Evolutionary conservation across 305 asterid species (phyloP), one percentile per base, ranked within the genome.

Genomic region (Salvia sclarea): DNA sequence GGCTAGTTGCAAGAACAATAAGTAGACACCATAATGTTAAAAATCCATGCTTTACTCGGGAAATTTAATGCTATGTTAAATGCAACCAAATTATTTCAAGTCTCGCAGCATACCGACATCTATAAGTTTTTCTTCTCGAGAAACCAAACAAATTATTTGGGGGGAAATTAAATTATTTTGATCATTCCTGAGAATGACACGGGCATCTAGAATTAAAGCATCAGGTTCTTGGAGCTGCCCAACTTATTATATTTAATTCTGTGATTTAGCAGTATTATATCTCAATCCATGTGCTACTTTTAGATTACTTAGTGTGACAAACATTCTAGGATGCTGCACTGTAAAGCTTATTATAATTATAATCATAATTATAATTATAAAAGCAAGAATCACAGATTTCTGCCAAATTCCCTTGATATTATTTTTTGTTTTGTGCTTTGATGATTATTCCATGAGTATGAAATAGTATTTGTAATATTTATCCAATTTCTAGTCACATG

Each of bases 401-500:
- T 57, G 40, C 12, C 22, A 56, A 16, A 21, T 75, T 28, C 21
- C 50, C 48, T 74, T 58, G n/a, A n/a, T 49, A 12, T 10, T 14
- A 43, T 38, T 5, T 60, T 6, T 21, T 21, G 45, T 50, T 47
- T 54, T 10, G 17, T n/a, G n/a, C n/a, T n/a, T n/a, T n/a, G 18
- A 55, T 33, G 40, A 66, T 28, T 64, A 52, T 56, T 48, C 63
- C 47, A 30, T 66, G 63, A 53, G 44, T 38, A 38, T 10, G 44
- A 38, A 57, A 31, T n/a, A 44, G 18, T n/a, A n/a, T n/a, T 17
- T 50, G n/a, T 18, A 37, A 59, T 18, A 20, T 8, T 17, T 18
- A 59, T 64, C 74, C 30, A 12, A 25, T 37, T 43, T 35, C 22
- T 14, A 52, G 44, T 69, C 84, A 79, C 75, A 76, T 79, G 84